Conservation (phyloP, 495 filamentous ascomycete species). For the Astrothelium macrocarpum region DNA sequence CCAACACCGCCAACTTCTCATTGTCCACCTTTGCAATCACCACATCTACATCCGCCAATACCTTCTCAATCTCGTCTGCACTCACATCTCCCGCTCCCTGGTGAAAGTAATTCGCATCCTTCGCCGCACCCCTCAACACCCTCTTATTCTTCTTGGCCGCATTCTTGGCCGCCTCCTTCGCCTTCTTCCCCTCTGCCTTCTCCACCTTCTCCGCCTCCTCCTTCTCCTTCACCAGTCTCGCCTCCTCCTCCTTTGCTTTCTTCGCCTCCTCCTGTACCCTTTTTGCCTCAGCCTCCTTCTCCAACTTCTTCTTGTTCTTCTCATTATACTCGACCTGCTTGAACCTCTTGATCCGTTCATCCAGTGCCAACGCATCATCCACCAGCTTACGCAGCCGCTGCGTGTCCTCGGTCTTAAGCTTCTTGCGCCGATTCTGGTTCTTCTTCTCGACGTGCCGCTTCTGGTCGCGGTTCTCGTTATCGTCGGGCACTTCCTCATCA, state of each 20-base stretch:
- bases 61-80: slow-evolving; percentile 64
- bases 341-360: slow-evolving; percentile 97
- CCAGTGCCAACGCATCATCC: slow-evolving; percentile 68
- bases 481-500: slow-evolving; percentile 96
- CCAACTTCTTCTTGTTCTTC: slow-evolving; percentile 86
- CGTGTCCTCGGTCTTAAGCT: slow-evolving; percentile 98
- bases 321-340: slow-evolving; percentile 76
- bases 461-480: slow-evolving; percentile 97
- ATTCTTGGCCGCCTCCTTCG: slow-evolving; percentile 94
- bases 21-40: slow-evolving; percentile 79
- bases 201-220: slow-evolving; percentile 78
- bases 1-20: slow-evolving; percentile 75
- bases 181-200: slow-evolving; percentile 82
- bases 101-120: slow-evolving; percentile 92
- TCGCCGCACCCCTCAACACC: slow-evolving; percentile 80
- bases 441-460: slow-evolving; percentile 96
- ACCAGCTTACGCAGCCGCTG: slow-evolving; percentile 78
- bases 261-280: slow-evolving; percentile 70
- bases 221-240: slow-evolving; percentile 64
- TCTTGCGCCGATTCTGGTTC: slow-evolving; percentile 93
- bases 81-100: slow-evolving; percentile 54
- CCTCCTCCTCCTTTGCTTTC: slow-evolving; percentile 67
- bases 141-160: slow-evolving; percentile 99
- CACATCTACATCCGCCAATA: slow-evolving; percentile 80
- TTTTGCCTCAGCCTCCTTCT: slow-evolving; percentile 86